Conservation (phyloP, 2,329 filamentous ascomycete genomes). For the Claviceps pazoutovae region DNA sequence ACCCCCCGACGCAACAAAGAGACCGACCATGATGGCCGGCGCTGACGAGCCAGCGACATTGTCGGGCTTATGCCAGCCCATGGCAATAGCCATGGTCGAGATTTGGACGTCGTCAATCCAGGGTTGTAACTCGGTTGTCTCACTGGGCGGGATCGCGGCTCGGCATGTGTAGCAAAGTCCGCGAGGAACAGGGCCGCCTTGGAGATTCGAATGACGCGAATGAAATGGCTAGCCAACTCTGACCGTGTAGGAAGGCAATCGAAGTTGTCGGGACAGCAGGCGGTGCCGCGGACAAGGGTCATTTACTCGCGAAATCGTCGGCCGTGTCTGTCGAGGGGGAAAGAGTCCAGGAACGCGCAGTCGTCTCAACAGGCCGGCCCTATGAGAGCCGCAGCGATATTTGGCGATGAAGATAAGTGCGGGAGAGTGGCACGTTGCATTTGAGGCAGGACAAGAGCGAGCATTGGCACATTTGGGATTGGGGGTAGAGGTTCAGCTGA, state of each 20-base stretch:
- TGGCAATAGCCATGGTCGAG: conserved; percentile 49
- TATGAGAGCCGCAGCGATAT: not conserved
- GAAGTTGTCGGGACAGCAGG: not conserved
- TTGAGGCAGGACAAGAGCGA: not conserved
- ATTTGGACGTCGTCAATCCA: conserved; percentile 35
- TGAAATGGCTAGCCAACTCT: not conserved
- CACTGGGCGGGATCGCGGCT: not conserved
- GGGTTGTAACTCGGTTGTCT: conserved; percentile 11
- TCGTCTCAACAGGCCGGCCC: no score
- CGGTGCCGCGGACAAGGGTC: not conserved
- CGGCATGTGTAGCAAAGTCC: not conserved
- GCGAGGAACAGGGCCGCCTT: not conserved
- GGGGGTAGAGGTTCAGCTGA: not conserved
- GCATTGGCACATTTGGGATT: not conserved
- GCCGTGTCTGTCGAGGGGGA: not conserved
- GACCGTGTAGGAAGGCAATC: not conserved
- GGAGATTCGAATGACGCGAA: not conserved
- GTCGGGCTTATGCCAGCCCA: conserved; percentile 61
- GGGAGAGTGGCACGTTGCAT: not conserved
- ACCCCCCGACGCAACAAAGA: conserved; percentile 57
- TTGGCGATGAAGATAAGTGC: not conserved
- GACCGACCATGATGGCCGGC: conserved; percentile 57
- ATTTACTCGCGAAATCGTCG: not conserved
- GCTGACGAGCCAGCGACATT: conserved; percentile 61
- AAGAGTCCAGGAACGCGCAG: not conserved